Evolutionary conservation across 2,329 filamentous ascomycete species (phyloP).

Genomic region (Beauveria brongniartii): DNA sequence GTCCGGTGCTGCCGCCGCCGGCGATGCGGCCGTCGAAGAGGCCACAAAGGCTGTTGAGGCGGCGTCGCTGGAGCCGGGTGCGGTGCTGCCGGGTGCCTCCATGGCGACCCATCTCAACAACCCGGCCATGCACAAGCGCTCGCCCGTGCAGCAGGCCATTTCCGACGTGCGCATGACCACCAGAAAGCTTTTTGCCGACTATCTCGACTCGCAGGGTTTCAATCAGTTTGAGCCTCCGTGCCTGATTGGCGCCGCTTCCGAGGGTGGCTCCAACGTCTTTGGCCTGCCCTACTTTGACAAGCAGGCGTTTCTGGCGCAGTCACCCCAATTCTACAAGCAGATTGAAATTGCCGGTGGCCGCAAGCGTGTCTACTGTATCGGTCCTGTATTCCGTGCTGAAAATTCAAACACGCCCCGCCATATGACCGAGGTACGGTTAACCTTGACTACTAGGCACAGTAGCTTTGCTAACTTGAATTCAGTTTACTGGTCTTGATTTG

Average conservation of each 20-base stretch:
- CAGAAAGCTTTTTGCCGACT: slow-evolving; percentile 66
- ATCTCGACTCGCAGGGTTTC: slow-evolving; percentile 67
- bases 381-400: slow-evolving; percentile 79
- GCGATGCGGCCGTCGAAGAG: slow-evolving; percentile 30
- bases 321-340: slow-evolving; percentile 83
- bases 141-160: slow-evolving; percentile 84
- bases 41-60: slow-evolving; percentile 35
- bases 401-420: slow-evolving; percentile 77
- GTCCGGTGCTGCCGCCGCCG: slow-evolving; percentile 18
- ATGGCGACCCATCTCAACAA: slow-evolving; percentile 85
- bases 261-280: slow-evolving; percentile 91
- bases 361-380: slow-evolving; percentile 70
- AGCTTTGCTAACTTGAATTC: slow-evolving; percentile 18
- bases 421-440: slow-evolving; percentile 58
- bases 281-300: slow-evolving; percentile 82
- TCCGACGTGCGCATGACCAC: slow-evolving; percentile 46
- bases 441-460: neutral
- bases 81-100: slow-evolving; percentile 58
- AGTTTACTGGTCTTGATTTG: slow-evolving; percentile 78
- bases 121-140: slow-evolving; percentile 84
- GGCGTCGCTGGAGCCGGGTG: slow-evolving; percentile 26
- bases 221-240: slow-evolving; percentile 83
- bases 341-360: slow-evolving; percentile 73
- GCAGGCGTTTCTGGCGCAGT: slow-evolving; percentile 71
- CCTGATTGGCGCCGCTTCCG: slow-evolving; percentile 80